These are phyloP conservation scores for Gaultheria prostrata DNA, from an alignment of 148 eudicot species.

Conservation along the genomic window DNA sequence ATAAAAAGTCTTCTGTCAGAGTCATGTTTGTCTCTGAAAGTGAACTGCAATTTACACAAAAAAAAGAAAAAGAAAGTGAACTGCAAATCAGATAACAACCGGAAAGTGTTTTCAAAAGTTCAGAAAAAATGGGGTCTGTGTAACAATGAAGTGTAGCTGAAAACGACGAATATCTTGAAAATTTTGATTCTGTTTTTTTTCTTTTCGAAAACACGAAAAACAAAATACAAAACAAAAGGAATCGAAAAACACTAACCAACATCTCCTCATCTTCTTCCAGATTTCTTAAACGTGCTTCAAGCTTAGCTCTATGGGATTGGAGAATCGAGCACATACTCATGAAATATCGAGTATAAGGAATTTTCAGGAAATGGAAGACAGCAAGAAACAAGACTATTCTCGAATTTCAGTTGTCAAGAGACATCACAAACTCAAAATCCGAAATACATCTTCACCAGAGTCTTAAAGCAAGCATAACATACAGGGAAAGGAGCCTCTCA, in stretches of 20 bases:
- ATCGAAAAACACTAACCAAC: no score
- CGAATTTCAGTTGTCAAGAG: neutral
- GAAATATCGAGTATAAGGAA: neutral
- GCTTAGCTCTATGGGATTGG: no score
- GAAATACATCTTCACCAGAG: neutral
- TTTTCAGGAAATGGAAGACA: neutral
- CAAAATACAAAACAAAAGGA: neutral
- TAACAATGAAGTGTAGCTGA: neutral
- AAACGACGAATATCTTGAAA: neutral
- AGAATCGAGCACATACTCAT: no score
- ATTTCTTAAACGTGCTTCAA: no score
- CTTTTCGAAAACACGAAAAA: neutral
- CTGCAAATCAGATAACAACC: neutral
- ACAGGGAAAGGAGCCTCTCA: neutral
- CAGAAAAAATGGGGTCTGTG: neutral
- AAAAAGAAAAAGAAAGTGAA: no score
- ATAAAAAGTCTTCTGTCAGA: neutral
- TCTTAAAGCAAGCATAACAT: neutral
- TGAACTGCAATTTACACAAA: neutral
- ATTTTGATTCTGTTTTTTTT: neutral
- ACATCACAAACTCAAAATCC: neutral
- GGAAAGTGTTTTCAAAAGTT: neutral
- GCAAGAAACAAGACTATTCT: neutral
- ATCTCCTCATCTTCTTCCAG: no score
- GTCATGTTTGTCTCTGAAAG: neutral